Percentiles rank a stretch among this genome's conserved stretches.
Evolutionary conservation across 2,329 filamentous ascomycete genomes (phyloP).

Genomic region (Scedosporium apiospermum): DNA sequence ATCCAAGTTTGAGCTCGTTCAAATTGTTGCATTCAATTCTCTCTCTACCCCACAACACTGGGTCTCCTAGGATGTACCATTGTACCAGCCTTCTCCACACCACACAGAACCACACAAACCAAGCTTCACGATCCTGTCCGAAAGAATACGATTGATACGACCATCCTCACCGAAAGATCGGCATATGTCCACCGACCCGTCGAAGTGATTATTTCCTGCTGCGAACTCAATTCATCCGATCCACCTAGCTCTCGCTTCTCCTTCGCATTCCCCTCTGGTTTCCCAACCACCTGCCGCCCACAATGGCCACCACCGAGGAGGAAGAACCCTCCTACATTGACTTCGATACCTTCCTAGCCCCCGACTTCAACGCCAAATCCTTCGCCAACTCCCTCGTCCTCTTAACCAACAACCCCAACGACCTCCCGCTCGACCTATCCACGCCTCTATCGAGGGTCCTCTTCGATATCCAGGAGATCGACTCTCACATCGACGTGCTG

Average conservation of each 20-base stretch:
- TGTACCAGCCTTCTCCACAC: background rate
- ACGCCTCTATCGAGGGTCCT: conserved; percentile 88
- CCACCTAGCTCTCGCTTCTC: background rate
- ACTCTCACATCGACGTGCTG: conserved; percentile 86
- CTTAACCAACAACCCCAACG: conserved; percentile 83
- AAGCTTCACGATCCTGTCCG: background rate
- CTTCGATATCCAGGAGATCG: conserved; percentile 94
- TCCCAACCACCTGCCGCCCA: conserved; percentile 4
- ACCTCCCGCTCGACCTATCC: conserved; percentile 83
- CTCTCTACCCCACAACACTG: background rate
- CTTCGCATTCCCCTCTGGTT: background rate
- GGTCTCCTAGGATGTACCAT: background rate
- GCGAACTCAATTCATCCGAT: background rate
- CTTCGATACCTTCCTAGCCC: conserved; percentile 82
- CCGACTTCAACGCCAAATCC: conserved; percentile 66
- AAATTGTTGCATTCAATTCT: no score
- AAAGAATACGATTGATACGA: background rate
- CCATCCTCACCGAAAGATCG: background rate
- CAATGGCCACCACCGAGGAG: conserved; percentile 28
- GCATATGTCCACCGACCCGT: background rate
- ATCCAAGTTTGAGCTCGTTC: no score
- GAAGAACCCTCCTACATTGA: conserved; percentile 78
- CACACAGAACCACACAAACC: background rate
- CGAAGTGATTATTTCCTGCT: background rate
- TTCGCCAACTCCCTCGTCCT: conserved; percentile 89